Conservation (phyloP, 2,329 filamentous ascomycete species). For the Sporothrix brasiliensis region DNA sequence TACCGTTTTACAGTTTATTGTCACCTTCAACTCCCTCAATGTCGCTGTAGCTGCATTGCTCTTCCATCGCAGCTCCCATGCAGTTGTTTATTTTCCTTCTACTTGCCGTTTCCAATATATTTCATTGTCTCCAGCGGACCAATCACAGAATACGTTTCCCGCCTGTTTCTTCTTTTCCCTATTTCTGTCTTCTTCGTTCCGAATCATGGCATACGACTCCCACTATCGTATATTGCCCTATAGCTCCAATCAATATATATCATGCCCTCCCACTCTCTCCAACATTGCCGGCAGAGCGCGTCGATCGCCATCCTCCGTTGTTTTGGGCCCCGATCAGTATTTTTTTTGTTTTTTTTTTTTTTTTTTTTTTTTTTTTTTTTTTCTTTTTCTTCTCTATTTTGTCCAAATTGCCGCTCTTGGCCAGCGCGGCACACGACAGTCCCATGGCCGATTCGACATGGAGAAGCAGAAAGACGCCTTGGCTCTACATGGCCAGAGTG, state of each 20-base stretch:
- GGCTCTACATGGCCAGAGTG: background rate
- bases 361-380: no score
- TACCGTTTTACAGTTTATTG: background rate
- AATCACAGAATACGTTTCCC: constrained; percentile 24
- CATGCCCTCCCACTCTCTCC: background rate
- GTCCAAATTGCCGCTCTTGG: background rate
- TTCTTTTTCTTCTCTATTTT: background rate
- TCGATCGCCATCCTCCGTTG: constrained; percentile 7
- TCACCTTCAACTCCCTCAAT: background rate
- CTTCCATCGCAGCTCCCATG: background rate
- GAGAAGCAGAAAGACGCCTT: constrained; percentile 21
- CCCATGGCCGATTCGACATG: background rate
- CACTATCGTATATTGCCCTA: background rate
- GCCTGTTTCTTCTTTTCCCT: background rate
- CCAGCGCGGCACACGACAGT: constrained; percentile 1
- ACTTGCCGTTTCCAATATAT: constrained; percentile 13
- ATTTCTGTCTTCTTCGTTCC: background rate
- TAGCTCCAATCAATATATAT: background rate
- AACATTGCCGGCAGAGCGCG: constrained; percentile 9
- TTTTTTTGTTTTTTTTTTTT: no score
- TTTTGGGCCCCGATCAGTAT: background rate
- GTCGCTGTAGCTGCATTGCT: background rate
- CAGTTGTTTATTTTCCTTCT: background rate
- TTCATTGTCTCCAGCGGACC: background rate
- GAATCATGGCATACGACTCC: background rate